These are phyloP conservation scores for Chloropicon primus DNA, from an alignment of 139 green algal genomes.

Conservation along the genomic window DNA sequence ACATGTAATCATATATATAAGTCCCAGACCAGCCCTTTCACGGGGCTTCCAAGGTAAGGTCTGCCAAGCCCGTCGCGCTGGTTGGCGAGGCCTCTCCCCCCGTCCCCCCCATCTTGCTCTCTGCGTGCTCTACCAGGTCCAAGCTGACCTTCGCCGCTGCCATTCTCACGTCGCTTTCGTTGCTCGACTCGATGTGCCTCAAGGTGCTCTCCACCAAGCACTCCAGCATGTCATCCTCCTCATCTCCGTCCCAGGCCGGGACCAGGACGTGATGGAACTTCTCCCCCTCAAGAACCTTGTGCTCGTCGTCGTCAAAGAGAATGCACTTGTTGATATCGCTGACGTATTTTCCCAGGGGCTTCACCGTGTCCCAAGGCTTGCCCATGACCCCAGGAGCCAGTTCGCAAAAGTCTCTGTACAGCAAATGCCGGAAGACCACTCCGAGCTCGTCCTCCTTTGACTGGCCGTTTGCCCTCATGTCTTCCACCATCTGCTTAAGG, in stretches of 20 bases:
- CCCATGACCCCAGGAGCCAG: neutral
- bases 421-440: neutral
- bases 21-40: too few relatives aligned
- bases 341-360: neutral
- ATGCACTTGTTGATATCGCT: neutral
- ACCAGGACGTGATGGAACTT: neutral
- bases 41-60: too few relatives aligned
- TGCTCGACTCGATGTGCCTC: neutral
- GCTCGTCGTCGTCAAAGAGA: neutral
- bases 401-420: neutral
- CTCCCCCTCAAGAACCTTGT: neutral
- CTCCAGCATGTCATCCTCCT: neutral
- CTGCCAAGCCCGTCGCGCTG: too few relatives aligned
- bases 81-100: too few relatives aligned
- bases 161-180: neutral
- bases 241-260: neutral
- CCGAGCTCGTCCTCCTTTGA: too few relatives aligned
- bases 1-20: too few relatives aligned
- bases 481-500: neutral
- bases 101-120: neutral
- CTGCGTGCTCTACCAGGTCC: neutral
- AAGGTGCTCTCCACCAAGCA: neutral
- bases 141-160: neutral
- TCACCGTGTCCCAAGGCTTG: neutral
- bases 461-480: neutral